Conservation (phyloP, 2,329 filamentous ascomycete species). For the Volutella citrinella region DNA sequence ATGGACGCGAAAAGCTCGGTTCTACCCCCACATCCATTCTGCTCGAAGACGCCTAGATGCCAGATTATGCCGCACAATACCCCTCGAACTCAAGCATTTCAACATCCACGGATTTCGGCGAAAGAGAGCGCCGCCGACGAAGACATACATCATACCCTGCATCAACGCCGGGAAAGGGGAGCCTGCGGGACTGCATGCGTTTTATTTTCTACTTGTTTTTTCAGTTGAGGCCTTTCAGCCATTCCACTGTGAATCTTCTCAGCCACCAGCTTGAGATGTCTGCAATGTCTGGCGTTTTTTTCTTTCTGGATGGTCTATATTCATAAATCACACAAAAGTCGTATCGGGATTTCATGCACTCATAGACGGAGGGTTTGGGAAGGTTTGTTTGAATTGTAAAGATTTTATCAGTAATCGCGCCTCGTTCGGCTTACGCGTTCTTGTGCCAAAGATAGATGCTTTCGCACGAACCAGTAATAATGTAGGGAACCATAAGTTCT, state of each 20-base stretch:
- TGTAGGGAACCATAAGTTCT: too few species aligned
- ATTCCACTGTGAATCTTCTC: conserved; percentile 13
- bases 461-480: too few species aligned
- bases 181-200: conserved; percentile 16
- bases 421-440: too few species aligned
- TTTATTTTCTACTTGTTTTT: conserved; percentile 14
- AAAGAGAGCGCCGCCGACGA: conserved; percentile 14
- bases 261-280: conserved; percentile 18
- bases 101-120: conserved; percentile 13
- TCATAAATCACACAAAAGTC: conserved; percentile 24
- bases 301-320: conserved; percentile 18
- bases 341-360: conserved; percentile 17
- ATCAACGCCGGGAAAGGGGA: conserved; percentile 12
- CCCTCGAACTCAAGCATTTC: conserved; percentile 13
- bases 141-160: conserved; percentile 10
- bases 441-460: too few species aligned
- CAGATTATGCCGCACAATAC: conserved; percentile 1
- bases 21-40: conserved; percentile 77
- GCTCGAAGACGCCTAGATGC: conserved; percentile 50
- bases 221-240: conserved; percentile 12
- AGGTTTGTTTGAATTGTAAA: conserved; percentile 25
- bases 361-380: conserved; percentile 23
- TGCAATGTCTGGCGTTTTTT: conserved; percentile 25
- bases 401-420: conserved; percentile 20
- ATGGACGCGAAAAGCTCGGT: conserved; percentile 85